A percentile compares a stretch with the other conserved stretches of the same genome.
These are phyloP conservation scores for Schoenoplectus tabernaemontani DNA, from an alignment of 202 grass and related monocot species.

Conservation along the genomic window DNA sequence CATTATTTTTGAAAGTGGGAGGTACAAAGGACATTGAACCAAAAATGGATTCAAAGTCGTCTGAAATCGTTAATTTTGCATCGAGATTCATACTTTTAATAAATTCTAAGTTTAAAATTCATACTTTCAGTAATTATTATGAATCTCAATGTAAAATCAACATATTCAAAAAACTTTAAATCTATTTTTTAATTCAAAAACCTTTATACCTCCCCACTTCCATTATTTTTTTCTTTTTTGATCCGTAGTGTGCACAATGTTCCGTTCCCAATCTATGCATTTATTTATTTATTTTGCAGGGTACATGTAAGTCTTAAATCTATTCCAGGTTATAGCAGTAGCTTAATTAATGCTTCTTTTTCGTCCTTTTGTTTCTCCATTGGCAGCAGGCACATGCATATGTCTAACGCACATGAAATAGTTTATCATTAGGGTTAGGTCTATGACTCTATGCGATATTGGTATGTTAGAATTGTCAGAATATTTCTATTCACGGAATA, in stretches of 20 bases:
- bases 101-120: no score
- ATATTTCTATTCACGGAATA: neutral
- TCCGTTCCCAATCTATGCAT: neutral
- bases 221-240: neutral
- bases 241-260: neutral
- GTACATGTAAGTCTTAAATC: neutral
- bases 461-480: neutral
- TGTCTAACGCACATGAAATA: slow-evolving; percentile 11
- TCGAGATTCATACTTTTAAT: no score
- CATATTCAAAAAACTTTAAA: no score
- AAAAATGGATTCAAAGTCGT: no score
- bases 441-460: neutral
- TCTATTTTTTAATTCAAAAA: no score
- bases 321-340: slow-evolving; percentile 10
- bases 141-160: no score
- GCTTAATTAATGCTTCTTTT: slow-evolving; percentile 15
- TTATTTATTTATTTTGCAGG: slow-evolving; percentile 5
- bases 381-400: slow-evolving; percentile 11
- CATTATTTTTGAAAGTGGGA: neutral
- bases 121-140: no score
- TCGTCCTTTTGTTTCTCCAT: slow-evolving; percentile 17
- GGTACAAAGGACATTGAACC: no score
- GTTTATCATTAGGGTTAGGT: slow-evolving; percentile 18
- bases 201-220: no score
- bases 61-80: no score